A percentile compares a stretch with the other conserved stretches of the same genome.
Conservation (phyloP, 495 filamentous ascomycete genomes). For the Aspergillus homomorphus region DNA sequence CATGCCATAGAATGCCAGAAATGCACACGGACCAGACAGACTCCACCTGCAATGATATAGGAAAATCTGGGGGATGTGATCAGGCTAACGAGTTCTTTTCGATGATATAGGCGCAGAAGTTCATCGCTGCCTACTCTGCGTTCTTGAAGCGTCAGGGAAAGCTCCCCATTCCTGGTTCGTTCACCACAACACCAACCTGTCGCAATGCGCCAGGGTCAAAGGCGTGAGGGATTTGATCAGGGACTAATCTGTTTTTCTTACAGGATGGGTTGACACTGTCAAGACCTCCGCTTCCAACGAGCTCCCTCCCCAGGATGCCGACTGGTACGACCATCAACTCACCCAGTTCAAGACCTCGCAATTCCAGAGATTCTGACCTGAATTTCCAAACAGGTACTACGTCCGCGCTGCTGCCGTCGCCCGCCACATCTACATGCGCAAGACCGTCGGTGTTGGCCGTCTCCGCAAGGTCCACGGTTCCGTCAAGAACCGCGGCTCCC, state of each 20-base stretch:
- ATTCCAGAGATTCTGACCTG: slow-evolving; percentile 6
- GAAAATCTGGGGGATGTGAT: not conserved
- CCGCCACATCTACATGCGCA: slow-evolving; percentile 97
- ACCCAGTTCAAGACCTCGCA: not conserved
- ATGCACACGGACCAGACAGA: not conserved
- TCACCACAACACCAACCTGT: slow-evolving; percentile 1
- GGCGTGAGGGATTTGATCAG: not conserved
- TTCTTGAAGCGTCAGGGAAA: slow-evolving; percentile 99
- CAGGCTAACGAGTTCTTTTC: slow-evolving; percentile 20
- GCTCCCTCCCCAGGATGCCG: slow-evolving; percentile 92
- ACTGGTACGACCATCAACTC: slow-evolving; percentile 60
- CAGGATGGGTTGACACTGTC: slow-evolving; percentile 98
- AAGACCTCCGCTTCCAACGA: slow-evolving; percentile 96
- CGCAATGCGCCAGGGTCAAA: not conserved
- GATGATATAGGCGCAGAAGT: slow-evolving; percentile 75
- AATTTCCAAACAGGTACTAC: slow-evolving; percentile 68
- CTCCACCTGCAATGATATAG: not conserved
- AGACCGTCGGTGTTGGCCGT: slow-evolving; percentile 95
- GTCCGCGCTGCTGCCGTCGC: slow-evolving; percentile 92
- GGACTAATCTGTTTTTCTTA: slow-evolving; percentile 13
- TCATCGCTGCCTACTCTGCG: slow-evolving; percentile 89
- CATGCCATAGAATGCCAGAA: not conserved
- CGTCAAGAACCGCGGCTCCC: slow-evolving; percentile 92
- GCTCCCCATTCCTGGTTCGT: slow-evolving; percentile 86
- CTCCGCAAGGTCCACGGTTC: slow-evolving; percentile 90